A percentile compares a stretch with the other conserved stretches of the same genome.
These are phyloP conservation scores for Debaryomycetaceae sp. DNA, from an alignment of 1,139 yeast species.

Conservation along the genomic window DNA sequence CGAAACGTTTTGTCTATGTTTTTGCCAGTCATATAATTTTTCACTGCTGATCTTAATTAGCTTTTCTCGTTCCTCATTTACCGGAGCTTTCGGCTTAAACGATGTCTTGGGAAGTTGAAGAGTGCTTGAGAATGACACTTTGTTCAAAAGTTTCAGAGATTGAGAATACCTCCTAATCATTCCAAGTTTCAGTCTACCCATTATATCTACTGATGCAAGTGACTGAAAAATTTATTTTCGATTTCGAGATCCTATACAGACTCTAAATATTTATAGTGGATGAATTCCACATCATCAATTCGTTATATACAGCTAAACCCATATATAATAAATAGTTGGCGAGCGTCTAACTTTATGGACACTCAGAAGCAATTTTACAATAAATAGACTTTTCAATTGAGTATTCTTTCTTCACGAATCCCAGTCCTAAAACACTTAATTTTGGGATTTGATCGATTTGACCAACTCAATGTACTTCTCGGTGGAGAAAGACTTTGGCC, in stretches of 20 bases:
- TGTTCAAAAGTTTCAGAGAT: neutral
- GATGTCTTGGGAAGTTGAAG: conserved; percentile 39
- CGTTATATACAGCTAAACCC: conserved; percentile 9
- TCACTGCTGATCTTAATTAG: conserved; percentile 27
- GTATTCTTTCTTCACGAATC: neutral
- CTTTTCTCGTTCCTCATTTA: conserved; percentile 21
- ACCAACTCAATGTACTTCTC: conserved; percentile 64
- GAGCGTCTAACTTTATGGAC: neutral
- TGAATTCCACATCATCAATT: conserved; percentile 7
- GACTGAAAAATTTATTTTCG: neutral
- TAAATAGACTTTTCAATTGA: conserved; percentile 1
- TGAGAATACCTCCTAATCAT: neutral
- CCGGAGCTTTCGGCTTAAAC: conserved; percentile 43
- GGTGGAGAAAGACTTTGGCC: conserved; percentile 94
- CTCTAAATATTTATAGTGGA: neutral
- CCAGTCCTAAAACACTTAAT: neutral
- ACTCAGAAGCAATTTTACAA: neutral
- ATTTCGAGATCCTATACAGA: neutral
- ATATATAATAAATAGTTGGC: conserved; percentile 9
- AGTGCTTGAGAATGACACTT: conserved; percentile 27
- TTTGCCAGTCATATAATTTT: conserved; percentile 36
- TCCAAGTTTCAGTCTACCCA: neutral
- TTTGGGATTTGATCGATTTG: conserved; percentile 35
- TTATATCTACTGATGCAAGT: neutral
- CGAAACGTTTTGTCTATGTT: conserved; percentile 14